Evolutionary conservation across 1,139 yeast species (phyloP).

Genomic region (Wickerhamomyces sp.): DNA sequence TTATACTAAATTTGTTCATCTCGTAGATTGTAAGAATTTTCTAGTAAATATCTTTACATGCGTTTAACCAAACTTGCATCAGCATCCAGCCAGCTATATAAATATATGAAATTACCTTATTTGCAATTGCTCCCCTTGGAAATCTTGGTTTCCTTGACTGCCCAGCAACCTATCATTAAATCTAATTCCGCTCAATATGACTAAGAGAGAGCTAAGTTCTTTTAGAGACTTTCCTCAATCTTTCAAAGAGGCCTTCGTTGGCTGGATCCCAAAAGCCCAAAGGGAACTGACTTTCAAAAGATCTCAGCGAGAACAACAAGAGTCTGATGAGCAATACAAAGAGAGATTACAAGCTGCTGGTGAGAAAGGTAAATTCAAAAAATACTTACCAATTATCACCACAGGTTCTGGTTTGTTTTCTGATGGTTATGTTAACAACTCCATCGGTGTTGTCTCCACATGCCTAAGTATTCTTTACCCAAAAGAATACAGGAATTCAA

Average conservation of each 20-base stretch:
- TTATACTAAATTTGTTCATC: too few relatives aligned
- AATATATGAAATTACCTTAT: too few relatives aligned
- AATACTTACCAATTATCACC: constrained; percentile 72
- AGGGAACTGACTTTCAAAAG: constrained; percentile 38
- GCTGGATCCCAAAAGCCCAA: constrained; percentile 35
- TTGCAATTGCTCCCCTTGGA: too few relatives aligned
- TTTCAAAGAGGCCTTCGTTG: constrained; percentile 33
- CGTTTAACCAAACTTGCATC: too few relatives aligned
- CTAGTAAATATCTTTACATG: too few relatives aligned
- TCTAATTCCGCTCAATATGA: too few relatives aligned
- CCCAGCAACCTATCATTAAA: too few relatives aligned
- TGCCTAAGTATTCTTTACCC: constrained; percentile 66
- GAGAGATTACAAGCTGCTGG: constrained; percentile 27
- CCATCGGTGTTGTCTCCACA: constrained; percentile 72
- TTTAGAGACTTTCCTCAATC: constrained; percentile 49
- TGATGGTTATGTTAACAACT: constrained; percentile 86
- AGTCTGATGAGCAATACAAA: constrained; percentile 26
- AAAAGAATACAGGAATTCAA: constrained; percentile 50
- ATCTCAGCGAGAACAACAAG: constrained; percentile 14
- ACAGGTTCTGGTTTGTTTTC: constrained; percentile 91
- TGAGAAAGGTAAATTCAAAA: constrained; percentile 20
- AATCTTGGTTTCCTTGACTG: too few relatives aligned
- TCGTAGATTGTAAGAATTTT: too few relatives aligned
- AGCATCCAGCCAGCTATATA: too few relatives aligned
- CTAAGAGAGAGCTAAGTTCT: neutral